Evolutionary conservation across 2,329 filamentous ascomycete genomes (phyloP), one percentile per base, ranked within the genome.

Genomic region (Cladosporium austrohemisphaericum): DNA sequence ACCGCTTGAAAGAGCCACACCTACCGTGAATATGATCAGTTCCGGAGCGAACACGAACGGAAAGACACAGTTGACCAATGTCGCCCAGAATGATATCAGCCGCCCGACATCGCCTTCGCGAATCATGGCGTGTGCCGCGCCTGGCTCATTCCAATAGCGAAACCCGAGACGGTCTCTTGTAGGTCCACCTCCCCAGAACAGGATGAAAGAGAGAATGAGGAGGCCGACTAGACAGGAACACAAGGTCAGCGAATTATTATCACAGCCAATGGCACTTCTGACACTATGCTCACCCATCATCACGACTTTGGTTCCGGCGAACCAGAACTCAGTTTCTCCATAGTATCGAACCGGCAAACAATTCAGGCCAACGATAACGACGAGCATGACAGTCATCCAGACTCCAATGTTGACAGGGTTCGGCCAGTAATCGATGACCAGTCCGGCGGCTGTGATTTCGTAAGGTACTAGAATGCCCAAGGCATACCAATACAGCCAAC

Each of bases 281-380:
- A n/a, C n/a, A n/a, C n/a, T n/a, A n/a, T n/a, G n/a, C n/a, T n/a
- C n/a, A n/a, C n/a, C n/a, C 51, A 74, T 71, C 29, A 69, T 65
- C 5, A 71, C 38, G 49, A 75, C 69, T 53, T 75, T 75, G 57
- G 73, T 61, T 5, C 62, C 65, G 41, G 68, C 70, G 6, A 74
- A 66, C 68, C 68, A 73, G 60, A 74, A 74, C 45, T 74, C 71
- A 35, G 73, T 66, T 57, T 74, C 70, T 51, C 71, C 71, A 44
- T 73, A 75, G 57, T 72, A 71, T n/a, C 57, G 45, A 14, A 78
- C 76, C 1, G 73, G 72, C 3, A 77, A 58, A 35, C 69, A 66
- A 52, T 77, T 77, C 13, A 78, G 60, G 2, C 63, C 65, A 13
- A 77, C 64, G 22, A 68, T 66, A 4, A 67, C 58, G 32, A 67